Evolutionary conservation across 805 yeast genomes (phyloP), one percentile per base, ranked within the genome.

Genomic region (Starmera pachycereana): DNA sequence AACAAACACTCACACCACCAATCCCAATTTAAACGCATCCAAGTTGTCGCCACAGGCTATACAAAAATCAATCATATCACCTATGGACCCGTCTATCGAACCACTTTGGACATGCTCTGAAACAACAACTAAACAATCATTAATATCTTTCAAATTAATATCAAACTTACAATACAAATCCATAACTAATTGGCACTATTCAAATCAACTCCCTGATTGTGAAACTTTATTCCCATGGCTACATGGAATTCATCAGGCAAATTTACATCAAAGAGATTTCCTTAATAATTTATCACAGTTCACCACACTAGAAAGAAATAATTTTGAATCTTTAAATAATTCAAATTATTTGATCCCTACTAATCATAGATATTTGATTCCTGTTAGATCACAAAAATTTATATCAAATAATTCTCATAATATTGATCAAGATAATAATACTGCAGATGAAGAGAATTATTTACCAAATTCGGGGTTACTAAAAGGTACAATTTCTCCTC

Each of bases 211-310:
- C 33, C 95, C 96, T 0, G 73, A 72, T 4, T 80, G 89, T 14
- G 71, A 68, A 19, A 53, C 53, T 10, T 74, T 89, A 70, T 89
- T 88, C 51, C 97, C 97, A 0, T 88, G 96, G 96, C 65, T 86
- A 22, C 96, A 89, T 56, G 92, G 95, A 25, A 47, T 58, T 40
- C 49, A 48, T 40, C 48, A 52, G 32, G 49, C 64, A 14, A 50
- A 48, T 22, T 51, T 37, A 30, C 41, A 47, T 33, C 58, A 53
- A 40, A 40, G 47, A 32, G 54, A 50, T 2, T 51, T 50, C 40
- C 42, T 48, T 14, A 42, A 46, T 22, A 38, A 53, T 5, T 34
- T 52, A 22, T 49, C 44, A 41, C 44, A 48, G 38, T 47, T 42
- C 40, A 52, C 58, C 9, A 16, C 49, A 1, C 46, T 52, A 2